These are phyloP conservation scores for Linanthus parryae DNA, from an alignment of 148 eudicot genomes.

Conservation along the genomic window DNA sequence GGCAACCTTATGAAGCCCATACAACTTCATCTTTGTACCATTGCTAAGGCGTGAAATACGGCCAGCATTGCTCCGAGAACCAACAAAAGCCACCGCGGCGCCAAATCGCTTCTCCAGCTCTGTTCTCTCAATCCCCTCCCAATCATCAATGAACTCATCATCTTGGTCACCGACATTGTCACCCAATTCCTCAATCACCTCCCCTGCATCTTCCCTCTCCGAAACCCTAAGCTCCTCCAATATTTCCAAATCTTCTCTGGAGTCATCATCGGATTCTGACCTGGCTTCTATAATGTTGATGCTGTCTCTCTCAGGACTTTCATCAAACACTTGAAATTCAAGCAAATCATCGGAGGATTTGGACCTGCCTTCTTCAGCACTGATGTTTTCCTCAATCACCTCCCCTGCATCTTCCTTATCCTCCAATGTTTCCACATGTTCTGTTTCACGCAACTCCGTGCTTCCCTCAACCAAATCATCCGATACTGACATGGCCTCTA, in stretches of 20 bases:
- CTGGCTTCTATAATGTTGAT: neutral
- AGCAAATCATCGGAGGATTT: too few species aligned
- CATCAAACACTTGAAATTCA: neutral
- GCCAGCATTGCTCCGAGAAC: conserved; percentile 31
- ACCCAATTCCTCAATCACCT: conserved; percentile 1
- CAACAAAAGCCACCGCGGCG: conserved; percentile 42
- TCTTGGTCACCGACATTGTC: conserved; percentile 9
- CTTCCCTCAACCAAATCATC: too few species aligned
- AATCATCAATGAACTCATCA: conserved; percentile 36
- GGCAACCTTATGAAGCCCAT: conserved; percentile 60
- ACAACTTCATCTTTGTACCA: conserved; percentile 34
- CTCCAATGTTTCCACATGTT: too few species aligned
- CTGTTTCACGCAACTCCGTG: too few species aligned
- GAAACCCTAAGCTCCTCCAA: conserved; percentile 1
- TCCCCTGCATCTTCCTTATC: neutral
- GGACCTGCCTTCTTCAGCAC: neutral
- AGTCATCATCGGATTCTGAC: neutral
- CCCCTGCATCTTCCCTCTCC: conserved; percentile 7
- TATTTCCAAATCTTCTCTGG: neutral
- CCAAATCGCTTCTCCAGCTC: conserved; percentile 59
- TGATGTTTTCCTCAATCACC: neutral
- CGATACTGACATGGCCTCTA: too few species aligned
- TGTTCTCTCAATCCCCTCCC: conserved; percentile 74
- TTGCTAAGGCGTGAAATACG: conserved; percentile 13
- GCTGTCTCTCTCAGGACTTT: neutral